A percentile compares a stretch with the other conserved stretches of the same genome.
phyloP scores from a whole-genome alignment of 441 rosid genomes.

The Adansonia grandidieri region DNA sequence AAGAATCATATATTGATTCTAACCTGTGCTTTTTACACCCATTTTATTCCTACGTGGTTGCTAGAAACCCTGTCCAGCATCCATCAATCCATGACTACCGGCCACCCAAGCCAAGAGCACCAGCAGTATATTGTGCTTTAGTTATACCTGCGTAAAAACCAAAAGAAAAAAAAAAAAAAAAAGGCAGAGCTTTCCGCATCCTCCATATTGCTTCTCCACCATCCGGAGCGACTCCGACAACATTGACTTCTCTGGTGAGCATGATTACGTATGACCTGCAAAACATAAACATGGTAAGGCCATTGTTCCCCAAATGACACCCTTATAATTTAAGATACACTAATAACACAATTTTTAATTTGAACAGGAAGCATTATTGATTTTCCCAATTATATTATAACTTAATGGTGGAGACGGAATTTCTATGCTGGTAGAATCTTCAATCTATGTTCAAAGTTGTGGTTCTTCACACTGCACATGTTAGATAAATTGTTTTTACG shows the following conservation, averaged over 20 bases:
- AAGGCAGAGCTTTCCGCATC: conserved; percentile 47
- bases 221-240: conserved; percentile 56
- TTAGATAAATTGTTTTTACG: background rate
- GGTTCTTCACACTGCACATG: background rate
- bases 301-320: background rate
- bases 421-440: background rate
- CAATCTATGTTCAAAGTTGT: background rate
- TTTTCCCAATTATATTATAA: background rate
- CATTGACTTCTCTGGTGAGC: conserved; percentile 68
- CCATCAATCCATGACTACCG: conserved; percentile 50
- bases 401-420: background rate
- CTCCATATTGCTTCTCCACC: conserved; percentile 55
- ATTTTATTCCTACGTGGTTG: conserved; percentile 48
- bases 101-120: conserved; percentile 47
- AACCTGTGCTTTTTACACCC: conserved; percentile 38
- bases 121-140: conserved; percentile 35
- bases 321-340: conserved; percentile 6
- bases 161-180: background rate
- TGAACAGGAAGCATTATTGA: background rate
- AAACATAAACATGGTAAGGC: conserved; percentile 8
- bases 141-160: conserved; percentile 37
- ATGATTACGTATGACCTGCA: conserved; percentile 75
- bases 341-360: background rate
- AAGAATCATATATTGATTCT: conserved; percentile 86
- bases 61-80: conserved; percentile 54